Conservation (phyloP, 2,329 filamentous ascomycete genomes). For the Colletotrichum sojae region DNA sequence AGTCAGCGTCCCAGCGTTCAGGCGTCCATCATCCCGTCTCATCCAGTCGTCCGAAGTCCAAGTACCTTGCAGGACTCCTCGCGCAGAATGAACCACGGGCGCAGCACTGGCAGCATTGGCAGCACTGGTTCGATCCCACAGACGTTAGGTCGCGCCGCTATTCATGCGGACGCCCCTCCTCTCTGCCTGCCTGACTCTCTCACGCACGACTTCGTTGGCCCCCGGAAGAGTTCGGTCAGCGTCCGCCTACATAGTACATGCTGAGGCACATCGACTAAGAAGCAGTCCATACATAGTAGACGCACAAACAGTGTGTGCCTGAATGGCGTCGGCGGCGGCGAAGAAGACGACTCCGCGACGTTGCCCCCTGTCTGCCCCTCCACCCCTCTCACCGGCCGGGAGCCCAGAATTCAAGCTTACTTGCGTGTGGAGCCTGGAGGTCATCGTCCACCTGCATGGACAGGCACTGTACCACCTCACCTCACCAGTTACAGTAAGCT, state of each 20-base stretch:
- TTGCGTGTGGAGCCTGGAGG: slow-evolving; percentile 32
- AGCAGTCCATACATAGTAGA: slow-evolving; percentile 4
- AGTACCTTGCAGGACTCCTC: slow-evolving; percentile 5
- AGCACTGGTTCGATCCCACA: slow-evolving; percentile 22
- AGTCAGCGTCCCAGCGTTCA: slow-evolving; percentile 21
- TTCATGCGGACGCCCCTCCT: neutral
- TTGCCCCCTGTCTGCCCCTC: slow-evolving; percentile 16
- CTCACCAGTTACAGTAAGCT: too few species aligned
- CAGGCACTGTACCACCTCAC: slow-evolving; percentile 26
- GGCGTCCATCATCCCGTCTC: slow-evolving; percentile 16
- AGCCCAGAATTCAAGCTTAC: slow-evolving; percentile 39
- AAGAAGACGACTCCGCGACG: neutral
- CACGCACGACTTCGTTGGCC: slow-evolving; percentile 13
- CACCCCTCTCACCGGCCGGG: slow-evolving; percentile 15
- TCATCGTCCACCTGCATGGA: slow-evolving; percentile 14
- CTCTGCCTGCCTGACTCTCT: neutral
- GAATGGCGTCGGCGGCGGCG: slow-evolving; percentile 2
- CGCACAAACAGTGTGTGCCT: slow-evolving; percentile 24
- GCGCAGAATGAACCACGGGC: slow-evolving; percentile 16
- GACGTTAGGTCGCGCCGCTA: slow-evolving; percentile 25
- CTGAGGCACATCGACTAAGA: slow-evolving; percentile 10
- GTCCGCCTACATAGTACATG: slow-evolving; percentile 5
- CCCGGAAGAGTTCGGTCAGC: slow-evolving; percentile 28
- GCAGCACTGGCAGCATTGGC: slow-evolving; percentile 21
- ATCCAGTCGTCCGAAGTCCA: slow-evolving; percentile 30